Conservation (phyloP, 805 yeast genomes). For the Candida khao-thaluensis region DNA sequence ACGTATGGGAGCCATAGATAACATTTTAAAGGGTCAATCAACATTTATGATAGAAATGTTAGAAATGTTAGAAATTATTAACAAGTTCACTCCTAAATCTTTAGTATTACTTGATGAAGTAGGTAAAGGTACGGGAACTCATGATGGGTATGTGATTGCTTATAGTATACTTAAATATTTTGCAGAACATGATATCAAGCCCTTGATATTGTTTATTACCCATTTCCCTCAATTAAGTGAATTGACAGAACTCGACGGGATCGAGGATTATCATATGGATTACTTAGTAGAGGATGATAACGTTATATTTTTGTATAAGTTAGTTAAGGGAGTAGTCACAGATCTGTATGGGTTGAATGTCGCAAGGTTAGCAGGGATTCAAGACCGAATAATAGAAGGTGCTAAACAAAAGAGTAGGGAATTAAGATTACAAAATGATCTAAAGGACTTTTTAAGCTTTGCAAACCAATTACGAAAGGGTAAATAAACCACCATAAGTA, state of each 20-base stretch:
- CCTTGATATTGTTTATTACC: slow-evolving; percentile 75
- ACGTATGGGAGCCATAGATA: slow-evolving; percentile 84
- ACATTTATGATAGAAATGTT: slow-evolving; percentile 79
- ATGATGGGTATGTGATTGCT: slow-evolving; percentile 82
- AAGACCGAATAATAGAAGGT: slow-evolving; percentile 40
- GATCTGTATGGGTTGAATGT: slow-evolving; percentile 84
- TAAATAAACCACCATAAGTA: neutral
- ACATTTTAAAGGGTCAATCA: slow-evolving; percentile 70
- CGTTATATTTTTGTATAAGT: slow-evolving; percentile 37
- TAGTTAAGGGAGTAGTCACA: slow-evolving; percentile 39
- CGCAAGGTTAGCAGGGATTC: slow-evolving; percentile 71
- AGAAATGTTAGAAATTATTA: slow-evolving; percentile 61
- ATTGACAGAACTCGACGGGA: slow-evolving; percentile 43
- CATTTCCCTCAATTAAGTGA: slow-evolving; percentile 71
- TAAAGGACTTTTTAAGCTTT: slow-evolving; percentile 7
- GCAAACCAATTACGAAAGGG: too few species aligned
- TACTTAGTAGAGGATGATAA: slow-evolving; percentile 38
- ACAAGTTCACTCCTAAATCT: slow-evolving; percentile 52
- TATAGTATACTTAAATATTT: slow-evolving; percentile 66
- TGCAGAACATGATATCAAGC: slow-evolving; percentile 32
- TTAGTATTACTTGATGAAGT: slow-evolving; percentile 71
- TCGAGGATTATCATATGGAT: slow-evolving; percentile 72
- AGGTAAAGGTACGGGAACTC: slow-evolving; percentile 73
- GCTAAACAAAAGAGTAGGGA: slow-evolving; percentile 43
- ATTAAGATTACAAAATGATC: slow-evolving; percentile 28